Evolutionary conservation across 352 stramenopile genomes (phyloP), one percentile per base, ranked within the genome.

Genomic region (Globisporangium mamillatum): DNA sequence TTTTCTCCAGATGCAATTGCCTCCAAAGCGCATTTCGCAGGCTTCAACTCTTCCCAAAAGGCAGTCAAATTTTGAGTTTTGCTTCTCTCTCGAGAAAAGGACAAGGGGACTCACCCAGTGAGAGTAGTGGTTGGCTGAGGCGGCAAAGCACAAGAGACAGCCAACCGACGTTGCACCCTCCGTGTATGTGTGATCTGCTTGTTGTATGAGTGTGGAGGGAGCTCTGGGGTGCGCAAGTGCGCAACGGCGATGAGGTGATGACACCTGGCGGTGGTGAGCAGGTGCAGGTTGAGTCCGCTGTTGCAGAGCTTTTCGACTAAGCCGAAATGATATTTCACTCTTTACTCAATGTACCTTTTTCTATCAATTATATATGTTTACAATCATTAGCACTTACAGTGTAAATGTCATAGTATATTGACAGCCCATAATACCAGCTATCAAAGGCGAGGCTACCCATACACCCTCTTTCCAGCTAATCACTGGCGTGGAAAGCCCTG

Each of bases 281-380:
- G 44, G 44, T 52, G 44, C 18, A n/a, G 44, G 2, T 9, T 14
- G 27, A 41, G 54, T 60, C 54, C 16, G 54, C 54, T 41, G 54
- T 41, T 60, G 54, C 44, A 52, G 54, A 57, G 25, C 54, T 41
- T 36, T 41, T 60, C 14, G 25, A 60, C 25, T 60, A 60, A 60
- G 24, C 16, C 52, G 22, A n/a, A 9, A 16, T 0, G 3, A 24
- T 60, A 41, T 22, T 7, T 25, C 9, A 3, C 14, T 59, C 5
- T 38, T 9, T 58, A 36, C 22, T n/a, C 2, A 14, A 32, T 54
- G 24, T 54, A 25, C 48, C 48, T 55, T 4, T 12, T 55, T 55
- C 27, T 48, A 55, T 29, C 29, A 25, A 27, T 0, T 14, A 34
- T n/a, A 3, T 8, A n/a, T 57, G 22, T 22, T 54, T 14, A 4